Evolutionary conservation across 805 yeast genomes (phyloP).

Genomic region (Kregervanrija pseudodelftensis): DNA sequence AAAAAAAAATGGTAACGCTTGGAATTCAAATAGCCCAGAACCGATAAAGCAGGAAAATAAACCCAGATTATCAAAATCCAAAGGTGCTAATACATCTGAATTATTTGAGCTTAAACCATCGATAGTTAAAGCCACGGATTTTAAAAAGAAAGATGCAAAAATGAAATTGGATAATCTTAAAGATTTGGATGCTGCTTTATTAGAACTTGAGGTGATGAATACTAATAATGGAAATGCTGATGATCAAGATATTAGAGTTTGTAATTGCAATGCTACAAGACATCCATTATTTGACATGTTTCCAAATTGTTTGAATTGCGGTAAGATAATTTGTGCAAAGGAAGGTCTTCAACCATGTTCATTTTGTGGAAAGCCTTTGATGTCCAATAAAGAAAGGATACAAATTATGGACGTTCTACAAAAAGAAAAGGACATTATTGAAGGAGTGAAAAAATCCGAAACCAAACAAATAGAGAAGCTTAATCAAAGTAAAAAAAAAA

Average conservation of each 20-base stretch:
- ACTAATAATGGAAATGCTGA: constrained; percentile 1
- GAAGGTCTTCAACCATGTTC: constrained; percentile 92
- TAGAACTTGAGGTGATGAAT: constrained; percentile 34
- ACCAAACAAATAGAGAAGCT: constrained; percentile 9
- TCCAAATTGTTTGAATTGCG: constrained; percentile 92
- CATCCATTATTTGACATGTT: constrained; percentile 87
- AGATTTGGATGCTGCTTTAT: constrained; percentile 43
- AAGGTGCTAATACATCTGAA: constrained; percentile 40
- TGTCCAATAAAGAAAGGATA: constrained; percentile 53
- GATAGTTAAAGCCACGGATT: constrained; percentile 10
- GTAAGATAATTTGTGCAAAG: constrained; percentile 82
- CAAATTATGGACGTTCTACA: constrained; percentile 49
- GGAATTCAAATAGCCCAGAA: neutral
- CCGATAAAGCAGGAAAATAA: neutral
- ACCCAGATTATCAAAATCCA: constrained; percentile 11
- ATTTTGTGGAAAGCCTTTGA: constrained; percentile 63
- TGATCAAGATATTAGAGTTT: constrained; percentile 25
- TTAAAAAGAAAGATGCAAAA: constrained; percentile 22
- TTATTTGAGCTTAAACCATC: constrained; percentile 34
- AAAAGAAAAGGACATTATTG: constrained; percentile 42
- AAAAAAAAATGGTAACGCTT: constrained; percentile 1
- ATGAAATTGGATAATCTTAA: constrained; percentile 43
- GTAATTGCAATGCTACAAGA: constrained; percentile 80
- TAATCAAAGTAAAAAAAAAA: constrained; percentile 29
- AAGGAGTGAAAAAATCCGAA: constrained; percentile 20